Base-by-base conservation (phyloP, 1,284 basidiomycete species). In the Leucoagaricus sp. region DNA sequence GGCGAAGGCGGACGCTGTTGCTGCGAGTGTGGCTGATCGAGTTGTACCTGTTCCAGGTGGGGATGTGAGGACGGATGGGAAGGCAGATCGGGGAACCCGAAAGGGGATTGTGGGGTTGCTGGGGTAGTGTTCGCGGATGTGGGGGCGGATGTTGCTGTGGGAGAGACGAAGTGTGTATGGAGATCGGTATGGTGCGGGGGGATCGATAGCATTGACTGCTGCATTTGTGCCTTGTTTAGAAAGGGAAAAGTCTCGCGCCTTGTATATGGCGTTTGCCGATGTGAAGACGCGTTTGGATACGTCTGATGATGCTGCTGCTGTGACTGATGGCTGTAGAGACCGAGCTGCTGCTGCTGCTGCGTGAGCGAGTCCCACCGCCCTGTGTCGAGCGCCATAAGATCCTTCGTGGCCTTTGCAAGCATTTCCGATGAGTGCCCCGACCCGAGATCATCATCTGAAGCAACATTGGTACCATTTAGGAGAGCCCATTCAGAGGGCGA, bases 361-460 rank as follows among this genome's bases (percentile, higher is more conserved):
- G 55, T 62, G 23, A 65, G 58, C 56, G 63, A 58, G 57, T 70
- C 62, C 69, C 75, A 74, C 15, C 67, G 61, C 34, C 66, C 67
- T 15, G 72, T 61, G 60, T 85, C 83, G 50, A 87, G 74, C 10
- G 83, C 73, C 79, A 88, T 86, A 53, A 88, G 78, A 67, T 86
- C 84, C 68, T 87, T 89, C 0, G 88, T 91, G 0, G 87, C 88
- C 67, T 85, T 87, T 47, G 83, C 71, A 57, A 91, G 76, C 9
- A 84, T 83, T 56, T 89, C 82, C 55, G 75, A 82, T 36, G 76
- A 76, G 47, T 65, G 75, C 41, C 73, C 64, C 51, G 67, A 67
- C 10, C 68, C 64, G 29, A 73, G 64, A 34, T 64, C 65, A 44
- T 73, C 67, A 28, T 64, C 57, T 12, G 57, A 23, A 25, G 60